A percentile compares a stretch with the other conserved stretches of the same genome.
These are phyloP conservation scores for Ceratobasidium theobromae DNA, from an alignment of 1,284 basidiomycete genomes.

Conservation along the genomic window DNA sequence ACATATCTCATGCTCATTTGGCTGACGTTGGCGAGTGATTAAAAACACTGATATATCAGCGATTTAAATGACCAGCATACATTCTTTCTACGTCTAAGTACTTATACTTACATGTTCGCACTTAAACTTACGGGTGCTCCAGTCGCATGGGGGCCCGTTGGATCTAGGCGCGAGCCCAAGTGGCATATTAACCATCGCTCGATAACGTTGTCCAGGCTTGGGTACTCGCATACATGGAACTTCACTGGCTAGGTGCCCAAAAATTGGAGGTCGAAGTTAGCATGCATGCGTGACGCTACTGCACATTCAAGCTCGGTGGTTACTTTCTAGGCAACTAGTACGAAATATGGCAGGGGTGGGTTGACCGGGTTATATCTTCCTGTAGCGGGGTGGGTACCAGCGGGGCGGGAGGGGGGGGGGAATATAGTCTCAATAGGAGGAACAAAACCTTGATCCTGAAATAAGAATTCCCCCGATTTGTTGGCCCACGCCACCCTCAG, in stretches of 20 bases:
- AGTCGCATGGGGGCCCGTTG: too few species aligned
- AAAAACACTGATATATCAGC: too few species aligned
- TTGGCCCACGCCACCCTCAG: constrained; percentile 51
- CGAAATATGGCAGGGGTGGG: constrained; percentile 47
- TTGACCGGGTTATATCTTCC: constrained; percentile 41
- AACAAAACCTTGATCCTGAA: not conserved
- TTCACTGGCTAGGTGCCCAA: constrained; percentile 2
- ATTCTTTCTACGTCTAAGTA: too few species aligned
- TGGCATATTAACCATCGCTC: constrained; percentile 37
- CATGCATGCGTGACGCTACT: constrained; percentile 45
- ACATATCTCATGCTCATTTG: too few species aligned
- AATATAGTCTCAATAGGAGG: constrained; percentile 2
- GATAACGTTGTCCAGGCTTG: constrained; percentile 36
- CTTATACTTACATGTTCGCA: too few species aligned
- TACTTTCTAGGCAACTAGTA: constrained; percentile 59
- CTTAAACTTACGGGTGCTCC: too few species aligned
- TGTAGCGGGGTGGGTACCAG: too few species aligned
- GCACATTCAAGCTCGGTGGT: constrained; percentile 58
- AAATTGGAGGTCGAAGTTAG: constrained; percentile 13
- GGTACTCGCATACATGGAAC: constrained; percentile 37
- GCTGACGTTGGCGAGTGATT: too few species aligned
- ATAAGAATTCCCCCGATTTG: constrained; percentile 50
- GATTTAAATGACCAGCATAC: too few species aligned
- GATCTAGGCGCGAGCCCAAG: too few species aligned
- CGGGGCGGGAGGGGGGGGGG: too few species aligned